Base-by-base conservation (phyloP, 805 yeast species). In the Yamadazyma endophytica region DNA sequence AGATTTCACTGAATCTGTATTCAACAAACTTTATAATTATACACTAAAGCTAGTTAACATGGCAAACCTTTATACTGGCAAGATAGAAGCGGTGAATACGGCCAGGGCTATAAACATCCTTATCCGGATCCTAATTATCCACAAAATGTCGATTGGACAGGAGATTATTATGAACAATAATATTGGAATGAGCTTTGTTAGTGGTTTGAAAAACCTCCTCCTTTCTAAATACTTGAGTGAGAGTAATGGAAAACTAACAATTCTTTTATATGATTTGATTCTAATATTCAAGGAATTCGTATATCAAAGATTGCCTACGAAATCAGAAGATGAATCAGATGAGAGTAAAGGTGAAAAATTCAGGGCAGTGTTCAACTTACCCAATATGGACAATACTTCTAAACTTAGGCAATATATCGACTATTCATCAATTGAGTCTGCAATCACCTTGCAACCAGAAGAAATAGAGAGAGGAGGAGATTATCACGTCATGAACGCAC, bases 231-330 rank as follows among this genome's bases (percentile, higher is more conserved):
- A 67, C 18, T 58, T 78, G 44, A 22, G 25, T 4, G 22, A 31
- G 27, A 45, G 56, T 8, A 42, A 72, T 40, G 70, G 68, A 16
- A 77, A 72, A 39, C 48, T 79, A 31, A 68, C 69, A 40, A 77
- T 78, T 30, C 52, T 79, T 39, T 54, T 79, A 1, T 77, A 78
- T 47, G 86, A 79, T 46, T 64, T 78, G 33, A 54, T 79, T 21
- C 54, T 77, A 7, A 68, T 82, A 1, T 56, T 77, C 45, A 78
- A 77, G 47, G 49, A 52, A 6, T 47, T 64, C 3, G 35, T 66
- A 13, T 16, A 11, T 26, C 19, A 4, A 31, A 14, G 27, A 28
- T 19, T 13, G 6, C 14, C 5, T 19, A 18, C 31, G 24, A 7
- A 32, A 27, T 17, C 28, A 8, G 31, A 26, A 15, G 33, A 29